Percentiles rank a stretch among this genome's conserved stretches.
These are phyloP conservation scores for Prunus padus DNA, from an alignment of 306 rosid genomes.

Conservation along the genomic window DNA sequence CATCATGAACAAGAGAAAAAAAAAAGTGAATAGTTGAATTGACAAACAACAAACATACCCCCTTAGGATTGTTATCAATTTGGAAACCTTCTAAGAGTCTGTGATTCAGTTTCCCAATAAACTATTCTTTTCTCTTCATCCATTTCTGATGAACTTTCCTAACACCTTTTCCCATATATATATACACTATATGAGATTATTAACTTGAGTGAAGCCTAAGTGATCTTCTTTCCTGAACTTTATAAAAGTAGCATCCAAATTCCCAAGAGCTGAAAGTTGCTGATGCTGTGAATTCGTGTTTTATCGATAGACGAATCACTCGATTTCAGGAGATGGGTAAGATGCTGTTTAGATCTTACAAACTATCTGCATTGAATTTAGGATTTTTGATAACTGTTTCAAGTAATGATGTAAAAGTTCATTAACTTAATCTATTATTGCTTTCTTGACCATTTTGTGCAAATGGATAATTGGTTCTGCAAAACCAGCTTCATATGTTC, in stretches of 20 bases:
- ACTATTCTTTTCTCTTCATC: conserved; percentile 21
- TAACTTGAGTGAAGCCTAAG: conserved; percentile 46
- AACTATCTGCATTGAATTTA: conserved; percentile 33
- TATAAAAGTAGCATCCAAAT: conserved; percentile 34
- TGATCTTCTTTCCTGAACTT: conserved; percentile 34
- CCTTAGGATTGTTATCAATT: conserved; percentile 15
- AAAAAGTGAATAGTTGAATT: conserved; percentile 38
- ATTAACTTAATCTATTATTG: not conserved
- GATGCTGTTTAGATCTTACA: conserved; percentile 36
- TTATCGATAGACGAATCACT: conserved; percentile 16
- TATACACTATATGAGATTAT: conserved; percentile 29
- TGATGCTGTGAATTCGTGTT: conserved; percentile 46
- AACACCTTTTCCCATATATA: not conserved
- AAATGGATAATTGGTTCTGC: conserved; percentile 18
- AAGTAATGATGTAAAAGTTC: not conserved
- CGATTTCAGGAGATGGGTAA: conserved; percentile 36
- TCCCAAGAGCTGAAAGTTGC: conserved; percentile 36
- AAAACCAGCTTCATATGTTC: conserved; percentile 19
- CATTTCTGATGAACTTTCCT: conserved; percentile 18
- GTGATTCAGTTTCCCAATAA: conserved; percentile 29
- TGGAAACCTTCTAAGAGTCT: conserved; percentile 12
- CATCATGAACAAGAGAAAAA: conserved; percentile 37
- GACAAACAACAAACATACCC: conserved; percentile 37
- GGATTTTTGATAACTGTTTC: conserved; percentile 2
- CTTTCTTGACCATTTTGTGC: conserved; percentile 23